These are phyloP conservation scores for Spongiforma sp. DNA, from an alignment of 1,284 basidiomycete genomes.

Conservation along the genomic window DNA sequence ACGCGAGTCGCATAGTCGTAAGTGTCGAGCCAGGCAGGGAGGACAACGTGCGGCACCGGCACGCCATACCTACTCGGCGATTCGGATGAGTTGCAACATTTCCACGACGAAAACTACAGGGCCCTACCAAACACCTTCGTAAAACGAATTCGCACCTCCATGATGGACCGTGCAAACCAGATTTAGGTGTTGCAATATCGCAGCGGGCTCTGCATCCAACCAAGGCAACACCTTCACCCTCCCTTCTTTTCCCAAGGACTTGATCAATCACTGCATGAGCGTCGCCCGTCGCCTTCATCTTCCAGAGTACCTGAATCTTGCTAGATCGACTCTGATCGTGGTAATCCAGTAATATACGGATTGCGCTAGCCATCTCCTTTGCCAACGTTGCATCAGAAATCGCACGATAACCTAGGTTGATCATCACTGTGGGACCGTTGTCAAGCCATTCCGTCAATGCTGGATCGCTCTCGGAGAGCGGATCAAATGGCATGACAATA, in stretches of 20 bases:
- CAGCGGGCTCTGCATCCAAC: conserved; percentile 14
- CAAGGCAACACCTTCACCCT: conserved; percentile 5
- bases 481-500: conserved; percentile 10
- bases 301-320: conserved; percentile 14
- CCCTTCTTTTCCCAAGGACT: not conserved
- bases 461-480: conserved; percentile 14
- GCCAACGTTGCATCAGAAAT: not conserved
- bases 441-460: conserved; percentile 15
- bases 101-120: not conserved
- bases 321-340: not conserved
- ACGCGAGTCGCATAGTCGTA: conserved; percentile 16
- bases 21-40: conserved; percentile 23
- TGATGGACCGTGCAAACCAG: conserved; percentile 22
- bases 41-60: conserved; percentile 13
- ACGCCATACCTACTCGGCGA: conserved; percentile 7
- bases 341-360: conserved; percentile 12
- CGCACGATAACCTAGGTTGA: conserved; percentile 11
- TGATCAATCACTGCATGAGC: conserved; percentile 2
- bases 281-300: not conserved
- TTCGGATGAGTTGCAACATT: not conserved
- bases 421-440: conserved; percentile 17
- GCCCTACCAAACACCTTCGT: conserved; percentile 18
- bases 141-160: conserved; percentile 25
- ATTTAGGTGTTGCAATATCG: conserved; percentile 20
- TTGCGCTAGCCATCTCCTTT: conserved; percentile 16